These are phyloP conservation scores for Citeromyces matritensis DNA, from an alignment of 805 yeast genomes.

Conservation along the genomic window DNA sequence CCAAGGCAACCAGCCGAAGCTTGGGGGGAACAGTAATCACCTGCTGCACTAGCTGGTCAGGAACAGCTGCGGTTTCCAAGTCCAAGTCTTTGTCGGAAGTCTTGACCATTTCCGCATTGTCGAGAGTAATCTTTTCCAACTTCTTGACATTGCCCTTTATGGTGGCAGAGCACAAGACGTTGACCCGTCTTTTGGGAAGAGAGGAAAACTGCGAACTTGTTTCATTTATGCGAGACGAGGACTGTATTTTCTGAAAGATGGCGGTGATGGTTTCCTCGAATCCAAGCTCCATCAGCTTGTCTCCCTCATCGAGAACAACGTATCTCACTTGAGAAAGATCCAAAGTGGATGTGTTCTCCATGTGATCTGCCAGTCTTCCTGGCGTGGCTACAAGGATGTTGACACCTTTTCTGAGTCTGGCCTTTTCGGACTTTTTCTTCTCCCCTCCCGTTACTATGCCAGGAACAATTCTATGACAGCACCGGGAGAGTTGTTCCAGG, in stretches of 20 bases:
- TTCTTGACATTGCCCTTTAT: constrained; percentile 68
- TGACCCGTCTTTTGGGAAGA: constrained; percentile 59
- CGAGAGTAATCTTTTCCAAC: constrained; percentile 64
- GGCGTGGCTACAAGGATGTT: constrained; percentile 96
- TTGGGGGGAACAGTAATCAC: constrained; percentile 86
- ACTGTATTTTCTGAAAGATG: constrained; percentile 47
- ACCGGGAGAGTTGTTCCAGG: constrained; percentile 51
- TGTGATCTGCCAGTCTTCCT: constrained; percentile 89
- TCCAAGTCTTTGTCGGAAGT: constrained; percentile 15
- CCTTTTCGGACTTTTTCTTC: constrained; percentile 93
- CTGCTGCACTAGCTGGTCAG: constrained; percentile 80
- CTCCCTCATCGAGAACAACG: constrained; percentile 95
- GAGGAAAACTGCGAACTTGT: constrained; percentile 26
- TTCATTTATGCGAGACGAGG: constrained; percentile 19
- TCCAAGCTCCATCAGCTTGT: constrained; percentile 87
- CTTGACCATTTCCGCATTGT: constrained; percentile 59
- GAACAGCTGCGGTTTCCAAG: constrained; percentile 35
- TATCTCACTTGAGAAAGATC: constrained; percentile 65
- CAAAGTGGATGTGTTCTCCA: constrained; percentile 73
- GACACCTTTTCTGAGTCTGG: constrained; percentile 88
- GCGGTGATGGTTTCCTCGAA: constrained; percentile 85
- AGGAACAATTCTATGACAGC: constrained; percentile 84
- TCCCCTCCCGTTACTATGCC: constrained; percentile 98
- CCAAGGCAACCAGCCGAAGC: constrained; percentile 68
- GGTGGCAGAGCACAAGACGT: constrained; percentile 89